Evolutionary conservation across 2,329 filamentous ascomycete species (phyloP).

Genomic region (Nemania sp.): DNA sequence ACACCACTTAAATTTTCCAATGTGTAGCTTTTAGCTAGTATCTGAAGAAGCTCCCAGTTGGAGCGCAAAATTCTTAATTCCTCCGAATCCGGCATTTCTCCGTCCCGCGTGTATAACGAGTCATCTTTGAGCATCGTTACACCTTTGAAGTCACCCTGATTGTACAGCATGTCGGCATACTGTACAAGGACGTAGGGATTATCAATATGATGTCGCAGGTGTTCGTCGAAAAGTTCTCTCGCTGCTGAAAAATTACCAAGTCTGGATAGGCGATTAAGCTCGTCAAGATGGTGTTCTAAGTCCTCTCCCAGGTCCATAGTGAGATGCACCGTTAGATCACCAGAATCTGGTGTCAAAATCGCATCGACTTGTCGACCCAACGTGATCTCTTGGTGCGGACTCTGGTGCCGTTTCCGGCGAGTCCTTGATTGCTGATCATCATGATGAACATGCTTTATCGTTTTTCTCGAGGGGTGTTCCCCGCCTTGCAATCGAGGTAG

Average conservation of each 20-base stretch:
- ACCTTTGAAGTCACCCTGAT: constrained; percentile 35
- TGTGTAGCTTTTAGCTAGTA: constrained; percentile 22
- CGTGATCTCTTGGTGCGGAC: not conserved
- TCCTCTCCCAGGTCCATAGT: constrained; percentile 31
- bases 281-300: constrained; percentile 33
- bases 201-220: constrained; percentile 30
- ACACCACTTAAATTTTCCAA: constrained; percentile 8
- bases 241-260: constrained; percentile 34
- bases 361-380: constrained; percentile 17
- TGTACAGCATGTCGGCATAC: constrained; percentile 36
- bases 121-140: constrained; percentile 21
- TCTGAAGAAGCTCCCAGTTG: constrained; percentile 27
- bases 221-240: constrained; percentile 26
- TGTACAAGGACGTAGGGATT: constrained; percentile 34
- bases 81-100: not conserved
- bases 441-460: constrained; percentile 13
- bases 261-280: constrained; percentile 32
- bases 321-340: constrained; percentile 31
- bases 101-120: constrained; percentile 13
- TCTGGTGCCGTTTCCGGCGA: not conserved
- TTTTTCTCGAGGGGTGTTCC: not conserved
- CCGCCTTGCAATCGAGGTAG: not conserved
- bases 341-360: constrained; percentile 22
- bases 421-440: not conserved
- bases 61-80: constrained; percentile 16